These are phyloP conservation scores for Pleurotus cornucopiae DNA, from an alignment of 768 basidiomycete species.

Conservation along the genomic window DNA sequence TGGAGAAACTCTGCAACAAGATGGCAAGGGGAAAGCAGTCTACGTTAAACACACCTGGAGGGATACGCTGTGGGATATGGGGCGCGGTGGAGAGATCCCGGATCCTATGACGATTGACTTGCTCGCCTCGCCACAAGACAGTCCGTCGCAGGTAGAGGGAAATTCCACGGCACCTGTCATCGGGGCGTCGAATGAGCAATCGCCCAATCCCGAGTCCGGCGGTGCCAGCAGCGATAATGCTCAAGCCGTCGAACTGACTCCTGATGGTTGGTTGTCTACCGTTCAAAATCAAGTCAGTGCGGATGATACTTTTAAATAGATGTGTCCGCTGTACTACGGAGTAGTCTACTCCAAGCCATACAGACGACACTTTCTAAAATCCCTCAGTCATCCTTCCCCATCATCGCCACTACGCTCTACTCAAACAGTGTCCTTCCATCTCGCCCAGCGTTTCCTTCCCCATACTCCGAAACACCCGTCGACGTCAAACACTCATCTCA, in stretches of 20 bases:
- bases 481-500: conserved; percentile 76
- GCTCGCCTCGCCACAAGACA: too few species aligned
- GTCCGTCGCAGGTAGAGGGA: too few species aligned
- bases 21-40: conserved; percentile 75
- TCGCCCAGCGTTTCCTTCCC: conserved; percentile 63
- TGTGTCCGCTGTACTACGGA: conserved; percentile 52
- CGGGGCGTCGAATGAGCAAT: too few species aligned
- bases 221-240: too few species aligned
- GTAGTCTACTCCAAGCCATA: conserved; percentile 66
- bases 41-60: conserved; percentile 71
- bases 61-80: conserved; percentile 72
- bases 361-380: conserved; percentile 40
- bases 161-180: too few species aligned
- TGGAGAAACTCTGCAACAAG: conserved; percentile 38
- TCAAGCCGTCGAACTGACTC: neutral
- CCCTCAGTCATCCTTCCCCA: conserved; percentile 60
- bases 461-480: conserved; percentile 36
- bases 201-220: too few species aligned
- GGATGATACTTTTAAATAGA: conserved; percentile 26
- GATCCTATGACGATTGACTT: conserved; percentile 18
- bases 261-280: conserved; percentile 3
- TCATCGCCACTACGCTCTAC: conserved; percentile 74
- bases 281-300: too few species aligned
- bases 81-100: conserved; percentile 57
- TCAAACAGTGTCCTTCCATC: conserved; percentile 72